Evolutionary conservation across 2,329 filamentous ascomycete genomes (phyloP), one percentile per base, ranked within the genome.

Genomic region (Plenodomus biglobosus): DNA sequence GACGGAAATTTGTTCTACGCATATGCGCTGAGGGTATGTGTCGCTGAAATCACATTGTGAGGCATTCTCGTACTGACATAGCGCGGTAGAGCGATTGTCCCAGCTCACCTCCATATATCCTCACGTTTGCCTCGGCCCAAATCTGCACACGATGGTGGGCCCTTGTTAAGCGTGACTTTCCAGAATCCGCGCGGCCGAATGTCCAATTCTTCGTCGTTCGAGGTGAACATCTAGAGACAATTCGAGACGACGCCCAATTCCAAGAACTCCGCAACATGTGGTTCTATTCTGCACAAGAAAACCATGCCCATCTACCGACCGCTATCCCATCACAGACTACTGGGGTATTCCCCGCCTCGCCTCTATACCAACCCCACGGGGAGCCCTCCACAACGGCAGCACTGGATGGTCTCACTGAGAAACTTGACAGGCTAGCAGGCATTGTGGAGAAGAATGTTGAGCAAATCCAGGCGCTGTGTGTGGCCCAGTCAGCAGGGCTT

Each of bases 121-220:
- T 71, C 10, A 69, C 67, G 10, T 71, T 71, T 46, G 60, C 67
- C 30, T 66, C 64, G 17, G 61, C 63, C n/a, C 39, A 55, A 22
- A 36, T 69, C 21, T 67, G 63, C 44, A 47, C 62, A 18, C 58
- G 65, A 53, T 71, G 68, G 68, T 71, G 68, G 68, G 38, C 42
- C 10, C 61, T 69, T n/a, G 63, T 71, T 11, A 56, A 65, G 36
- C 53, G 49, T 39, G 61, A 65, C 45, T 71, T 67, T 45, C 58
- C 65, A 16, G 58, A 61, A 18, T 65, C 66, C 11, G 55, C 60
- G 13, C 66, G 68, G 6, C 57, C 56, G 8, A 65, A 66, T 35
- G 56, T 64, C 2, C 68, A 71, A 38, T 64, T 69, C 41, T 71
- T 71, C 42, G 63, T 69, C 2, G 50, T 71, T 20, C 68, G 65